Evolutionary conservation across 192 early-diverging fungal genomes (phyloP).

Genomic region (Phlyctochytrium arcticum): DNA sequence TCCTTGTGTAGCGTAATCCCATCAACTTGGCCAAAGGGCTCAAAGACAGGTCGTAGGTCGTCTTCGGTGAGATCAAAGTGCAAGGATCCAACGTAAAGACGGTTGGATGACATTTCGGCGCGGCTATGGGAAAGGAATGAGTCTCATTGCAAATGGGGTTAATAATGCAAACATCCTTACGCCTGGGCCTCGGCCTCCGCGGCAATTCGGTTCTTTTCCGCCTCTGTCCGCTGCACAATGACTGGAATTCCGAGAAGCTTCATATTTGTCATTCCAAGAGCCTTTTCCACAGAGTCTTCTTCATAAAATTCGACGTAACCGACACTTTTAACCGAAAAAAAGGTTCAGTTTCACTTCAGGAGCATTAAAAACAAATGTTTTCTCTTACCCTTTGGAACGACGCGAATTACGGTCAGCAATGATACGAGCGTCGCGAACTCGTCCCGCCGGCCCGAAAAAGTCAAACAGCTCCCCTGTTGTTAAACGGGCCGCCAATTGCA

Average conservation of each 20-base stretch:
- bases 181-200: slow-evolving; percentile 30
- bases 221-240: slow-evolving; percentile 84
- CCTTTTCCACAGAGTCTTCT: slow-evolving; percentile 73
- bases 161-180: slow-evolving; percentile 3
- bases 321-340: slow-evolving; percentile 53
- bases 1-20: slow-evolving; percentile 77
- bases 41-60: slow-evolving; percentile 78
- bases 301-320: slow-evolving; percentile 97
- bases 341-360: not conserved
- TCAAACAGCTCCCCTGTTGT: slow-evolving; percentile 75
- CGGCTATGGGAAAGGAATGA: not conserved
- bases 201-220: slow-evolving; percentile 86
- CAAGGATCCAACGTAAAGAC: slow-evolving; percentile 47
- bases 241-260: slow-evolving; percentile 92
- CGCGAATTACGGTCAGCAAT: slow-evolving; percentile 69
- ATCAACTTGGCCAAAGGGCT: slow-evolving; percentile 80
- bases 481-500: slow-evolving; percentile 83
- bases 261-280: slow-evolving; percentile 77
- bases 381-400: slow-evolving; percentile 77
- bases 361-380: not conserved
- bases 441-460: slow-evolving; percentile 74
- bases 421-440: slow-evolving; percentile 83
- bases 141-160: slow-evolving; percentile 41
- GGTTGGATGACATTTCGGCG: slow-evolving; percentile 16
- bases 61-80: slow-evolving; percentile 46